phyloP scores from a whole-genome alignment of 192 early-diverging fungal species.

The Backusella luteola region DNA sequence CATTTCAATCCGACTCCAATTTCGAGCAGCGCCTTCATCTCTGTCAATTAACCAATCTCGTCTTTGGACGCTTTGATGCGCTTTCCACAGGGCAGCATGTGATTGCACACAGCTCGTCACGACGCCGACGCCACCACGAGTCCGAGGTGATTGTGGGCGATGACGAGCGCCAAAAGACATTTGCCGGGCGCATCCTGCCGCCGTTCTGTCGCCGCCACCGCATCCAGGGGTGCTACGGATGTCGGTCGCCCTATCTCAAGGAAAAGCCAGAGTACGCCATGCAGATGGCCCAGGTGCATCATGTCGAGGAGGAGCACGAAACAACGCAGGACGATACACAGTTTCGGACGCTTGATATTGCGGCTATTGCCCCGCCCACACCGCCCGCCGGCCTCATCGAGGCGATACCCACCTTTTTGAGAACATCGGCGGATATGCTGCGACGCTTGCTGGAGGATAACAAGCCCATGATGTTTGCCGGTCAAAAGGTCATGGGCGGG shows the following conservation, averaged over 20 bases:
- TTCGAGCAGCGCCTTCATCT: slow-evolving; percentile 53
- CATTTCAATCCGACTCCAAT: slow-evolving; percentile 36
- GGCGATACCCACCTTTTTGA: slow-evolving; percentile 49
- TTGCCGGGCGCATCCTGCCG: slow-evolving; percentile 31
- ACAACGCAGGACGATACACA: not conserved
- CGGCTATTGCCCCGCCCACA: not conserved
- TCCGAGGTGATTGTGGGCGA: not conserved
- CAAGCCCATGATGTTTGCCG: slow-evolving; percentile 34
- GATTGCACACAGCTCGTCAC: slow-evolving; percentile 24
- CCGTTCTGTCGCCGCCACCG: slow-evolving; percentile 46
- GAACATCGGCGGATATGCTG: slow-evolving; percentile 47
- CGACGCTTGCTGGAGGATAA: slow-evolving; percentile 23
- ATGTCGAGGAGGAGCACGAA: slow-evolving; percentile 10
- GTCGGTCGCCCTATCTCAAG: slow-evolving; percentile 14
- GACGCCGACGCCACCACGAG: slow-evolving; percentile 27
- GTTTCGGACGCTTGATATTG: slow-evolving; percentile 2
- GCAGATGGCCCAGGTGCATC: not conserved
- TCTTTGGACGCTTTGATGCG: slow-evolving; percentile 59
- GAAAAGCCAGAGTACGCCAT: slow-evolving; percentile 7
- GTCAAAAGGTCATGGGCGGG: slow-evolving; percentile 39
- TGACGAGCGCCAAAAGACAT: slow-evolving; percentile 30
- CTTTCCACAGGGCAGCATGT: slow-evolving; percentile 21
- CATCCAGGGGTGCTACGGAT: slow-evolving; percentile 38
- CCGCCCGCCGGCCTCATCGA: slow-evolving; percentile 45
- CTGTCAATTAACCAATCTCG: slow-evolving; percentile 51